These are phyloP conservation scores for Trypanosoma caninum DNA, from an alignment of 208 protist species.

Conservation along the genomic window DNA sequence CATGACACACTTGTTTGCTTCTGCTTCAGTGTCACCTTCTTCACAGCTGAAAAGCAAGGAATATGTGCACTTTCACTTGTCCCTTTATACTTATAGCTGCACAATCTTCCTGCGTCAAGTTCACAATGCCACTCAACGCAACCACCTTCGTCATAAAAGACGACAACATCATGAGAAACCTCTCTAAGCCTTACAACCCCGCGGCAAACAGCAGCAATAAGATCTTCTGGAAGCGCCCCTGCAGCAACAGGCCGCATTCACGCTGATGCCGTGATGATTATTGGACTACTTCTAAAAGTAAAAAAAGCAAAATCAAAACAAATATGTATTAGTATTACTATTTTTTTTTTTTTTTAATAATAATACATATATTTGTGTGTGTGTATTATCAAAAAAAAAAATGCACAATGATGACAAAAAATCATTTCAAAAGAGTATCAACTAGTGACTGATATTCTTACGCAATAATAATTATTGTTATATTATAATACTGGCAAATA, in stretches of 20 bases:
- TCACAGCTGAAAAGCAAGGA: conserved; percentile 6
- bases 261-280: not conserved
- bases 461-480: too few relatives aligned
- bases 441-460: too few relatives aligned
- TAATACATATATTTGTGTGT: not conserved
- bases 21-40: not conserved
- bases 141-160: conserved; percentile 8
- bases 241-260: conserved; percentile 14
- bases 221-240: conserved; percentile 25
- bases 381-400: not conserved
- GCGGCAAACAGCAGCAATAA: conserved; percentile 25
- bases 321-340: not conserved
- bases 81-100: conserved; percentile 9
- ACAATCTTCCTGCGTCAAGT: not conserved
- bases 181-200: conserved; percentile 9
- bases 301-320: not conserved
- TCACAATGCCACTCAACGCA: conserved; percentile 7
- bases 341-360: not conserved
- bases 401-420: not conserved
- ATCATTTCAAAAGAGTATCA: too few relatives aligned
- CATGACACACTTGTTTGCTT: not conserved
- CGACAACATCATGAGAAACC: not conserved
- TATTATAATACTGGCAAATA: too few relatives aligned
- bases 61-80: conserved; percentile 12
- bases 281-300: not conserved